Percentiles rank a stretch among this genome's conserved stretches.
phyloP scores from a whole-genome alignment of 2,329 filamentous ascomycete genomes.

The Drechslerella coelobrocha region DNA sequence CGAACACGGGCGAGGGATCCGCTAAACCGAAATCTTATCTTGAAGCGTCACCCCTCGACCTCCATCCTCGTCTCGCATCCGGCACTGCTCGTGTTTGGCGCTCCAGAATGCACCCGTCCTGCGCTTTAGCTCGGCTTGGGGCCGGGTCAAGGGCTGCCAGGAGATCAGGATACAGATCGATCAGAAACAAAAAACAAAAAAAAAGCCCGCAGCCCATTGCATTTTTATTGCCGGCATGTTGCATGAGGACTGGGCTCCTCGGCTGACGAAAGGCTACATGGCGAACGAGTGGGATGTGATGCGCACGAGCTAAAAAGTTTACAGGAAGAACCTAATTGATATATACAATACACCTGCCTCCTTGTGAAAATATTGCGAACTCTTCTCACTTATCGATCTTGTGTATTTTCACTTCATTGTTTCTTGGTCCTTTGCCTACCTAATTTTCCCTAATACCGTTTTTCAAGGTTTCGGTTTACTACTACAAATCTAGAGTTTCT shows the following conservation, averaged over 20 bases:
- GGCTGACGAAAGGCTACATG: neutral
- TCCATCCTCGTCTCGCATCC: neutral
- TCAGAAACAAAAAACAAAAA: neutral
- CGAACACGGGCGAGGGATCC: slow-evolving; percentile 30
- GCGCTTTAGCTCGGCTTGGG: neutral
- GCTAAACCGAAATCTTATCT: slow-evolving; percentile 51
- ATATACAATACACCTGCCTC: neutral
- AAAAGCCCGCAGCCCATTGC: neutral
- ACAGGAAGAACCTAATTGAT: neutral
- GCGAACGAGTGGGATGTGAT: neutral
- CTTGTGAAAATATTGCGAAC: no score
- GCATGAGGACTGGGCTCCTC: neutral
- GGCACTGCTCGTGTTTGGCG: neutral
- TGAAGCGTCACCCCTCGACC: slow-evolving; percentile 15
- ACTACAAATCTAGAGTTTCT: neutral
- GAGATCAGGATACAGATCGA: neutral
- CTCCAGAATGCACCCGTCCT: neutral
- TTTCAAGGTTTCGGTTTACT: no score
- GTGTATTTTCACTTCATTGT: neutral
- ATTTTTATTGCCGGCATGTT: neutral
- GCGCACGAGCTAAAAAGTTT: neutral
- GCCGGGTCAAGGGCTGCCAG: neutral
- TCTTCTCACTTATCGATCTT: neutral
- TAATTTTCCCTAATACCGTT: no score
- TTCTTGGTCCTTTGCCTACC: no score